These are phyloP conservation scores for Acanthamoeba sp. DNA, from an alignment of 208 protist species.

Conservation along the genomic window DNA sequence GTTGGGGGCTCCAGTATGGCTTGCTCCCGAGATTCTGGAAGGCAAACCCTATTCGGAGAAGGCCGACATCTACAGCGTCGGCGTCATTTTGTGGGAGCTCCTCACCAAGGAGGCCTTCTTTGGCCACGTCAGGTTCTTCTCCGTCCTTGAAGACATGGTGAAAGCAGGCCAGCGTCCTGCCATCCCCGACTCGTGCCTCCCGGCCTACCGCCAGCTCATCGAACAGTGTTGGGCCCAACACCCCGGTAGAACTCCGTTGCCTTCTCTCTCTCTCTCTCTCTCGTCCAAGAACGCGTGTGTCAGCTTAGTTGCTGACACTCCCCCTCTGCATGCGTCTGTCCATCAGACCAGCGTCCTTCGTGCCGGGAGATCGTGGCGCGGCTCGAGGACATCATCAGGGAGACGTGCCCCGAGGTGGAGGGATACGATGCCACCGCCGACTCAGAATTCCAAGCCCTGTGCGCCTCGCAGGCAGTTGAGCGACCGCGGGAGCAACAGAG, in stretches of 20 bases:
- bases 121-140: conserved; percentile 48
- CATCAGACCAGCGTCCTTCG: background rate
- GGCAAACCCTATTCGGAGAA: background rate
- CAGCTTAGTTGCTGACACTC: background rate
- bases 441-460: background rate
- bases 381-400: background rate
- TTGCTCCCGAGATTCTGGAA: conserved; percentile 28
- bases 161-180: background rate
- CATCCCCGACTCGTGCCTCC: background rate
- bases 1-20: background rate
- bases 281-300: too few species aligned
- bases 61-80: background rate
- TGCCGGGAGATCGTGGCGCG: background rate
- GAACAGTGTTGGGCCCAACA: background rate
- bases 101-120: conserved; percentile 75
- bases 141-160: conserved; percentile 7
- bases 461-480: background rate
- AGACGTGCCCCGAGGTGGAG: background rate
- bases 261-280: too few species aligned
- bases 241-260: background rate
- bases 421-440: background rate
- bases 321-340: background rate
- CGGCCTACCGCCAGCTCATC: background rate
- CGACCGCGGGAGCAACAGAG: background rate
- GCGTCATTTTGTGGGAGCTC: conserved; percentile 60